Conservation (phyloP, 306 rosid species). For the cucumber (Cucumis sativus) region Cucumber_9930_V3 NC_026657.2:20738001-20738500, state of each 20-base stretch:
- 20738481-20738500: neutral
- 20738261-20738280: slow-evolving; percentile 71
- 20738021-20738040: neutral
- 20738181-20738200: slow-evolving; percentile 50
- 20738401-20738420: neutral
- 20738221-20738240: slow-evolving; percentile 95
- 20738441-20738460: neutral
- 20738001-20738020: neutral
- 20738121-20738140: slow-evolving; percentile 7
- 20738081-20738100: neutral
- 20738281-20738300: slow-evolving; percentile 99
- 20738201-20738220: slow-evolving; percentile 96
- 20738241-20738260: slow-evolving; percentile 90
- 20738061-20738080: neutral
- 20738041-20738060: neutral
- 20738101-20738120: neutral
- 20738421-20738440: neutral
- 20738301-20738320: slow-evolving; percentile 74
- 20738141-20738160: slow-evolving; percentile 28
- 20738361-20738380: neutral
- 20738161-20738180: slow-evolving; percentile 44
- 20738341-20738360: slow-evolving; percentile 47
- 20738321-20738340: slow-evolving; percentile 96
- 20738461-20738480: neutral
- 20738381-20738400: neutral